Base-by-base conservation (phyloP, 208 protist species). In the Phytomonas sp. region DNA sequence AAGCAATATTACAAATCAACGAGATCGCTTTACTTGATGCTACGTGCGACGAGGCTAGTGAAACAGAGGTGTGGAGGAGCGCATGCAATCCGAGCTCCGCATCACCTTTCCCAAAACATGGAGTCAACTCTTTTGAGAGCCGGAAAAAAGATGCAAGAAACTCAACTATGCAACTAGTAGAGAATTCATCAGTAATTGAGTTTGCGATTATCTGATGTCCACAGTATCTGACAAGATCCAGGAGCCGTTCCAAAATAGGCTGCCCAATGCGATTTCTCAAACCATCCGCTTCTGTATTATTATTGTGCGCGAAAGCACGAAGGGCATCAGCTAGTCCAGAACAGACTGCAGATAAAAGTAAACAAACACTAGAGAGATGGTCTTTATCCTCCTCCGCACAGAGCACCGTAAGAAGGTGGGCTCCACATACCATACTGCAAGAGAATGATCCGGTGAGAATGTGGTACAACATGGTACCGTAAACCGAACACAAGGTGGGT, bases 391-490 rank as follows among this genome's bases (percentile, higher is more conserved):
- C 63, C 33, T 75, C 60, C 5, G 75, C 63, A 20, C 74, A 33
- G 6, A 85, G 67, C 76, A 84, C 77, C 11, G 82, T 73, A 37
- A 88, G 77, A 2, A 79, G 46, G 62, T 84, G 84, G 28, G 66
- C 33, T 30, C 72, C 63, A 26, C 81, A 33, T 32, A 59, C 37
- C 20, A 81, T 23, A 62, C 79, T 83, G 68, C 68, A 74, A 32
- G 62, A 30, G 77, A 68, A 73, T 17, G 72, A 72, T 7, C 75
- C 79, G 30, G 76, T 79, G 28, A 88, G 66, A 34, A 91, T 61
- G 66, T 89, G 79, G 60, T 84, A 85, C 30, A 89, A 68, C 82
- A 93, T 87, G 30, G 88, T 93, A 7, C 83, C 83, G 62, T 93
- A 93, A 20, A 82, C 72, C 13, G 82, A 80, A 65, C 76, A 87